Evolutionary conservation across 352 stramenopile genomes (phyloP), one percentile per base, ranked within the genome.

Genomic region (Phytophthora tubulina): DNA sequence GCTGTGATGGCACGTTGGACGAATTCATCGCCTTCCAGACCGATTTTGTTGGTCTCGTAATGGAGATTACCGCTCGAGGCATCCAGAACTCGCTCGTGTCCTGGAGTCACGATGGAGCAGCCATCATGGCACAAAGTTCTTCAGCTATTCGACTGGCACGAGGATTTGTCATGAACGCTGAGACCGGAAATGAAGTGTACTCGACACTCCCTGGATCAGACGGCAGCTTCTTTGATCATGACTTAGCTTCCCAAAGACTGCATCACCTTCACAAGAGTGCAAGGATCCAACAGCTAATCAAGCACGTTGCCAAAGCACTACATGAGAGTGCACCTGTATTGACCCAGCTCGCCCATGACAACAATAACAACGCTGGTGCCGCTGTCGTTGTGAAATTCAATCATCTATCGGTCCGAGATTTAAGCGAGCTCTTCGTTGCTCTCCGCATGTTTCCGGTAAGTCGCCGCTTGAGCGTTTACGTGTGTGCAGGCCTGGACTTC

Each of bases 1-100:
- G 44, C 6, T 73, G 30, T 49, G 60, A 73, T 15, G 73, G 75
- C 41, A 87, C 82, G 4, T 57, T 80, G 39, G 75, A 84, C 15
- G 63, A 68, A 32, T 91, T 91, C 49, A 32, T 79, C 5, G 33
- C 33, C 7, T 91, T 91, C 52, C 78, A 88, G 31, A 68, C 50
- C 61, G 57, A 50, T 2, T 78, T 85, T 31, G 75, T 89, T 3
- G 48, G 57, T 30, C 50, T 63, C 0, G 71, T 86, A 4, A 84
- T 91, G 63, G 67, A 78, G 42, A 63, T 51, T 13, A 67, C 62
- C 2, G 33, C 58, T 53, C 62, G 55, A 27, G 45, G 51, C n/a
- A 69, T 76, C 14, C 58, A 57, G 21, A 64, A 68, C 56, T 67
- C 63, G 31, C 58, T 65, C 41, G 54, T 44, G 46, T 66, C 21